Evolutionary conservation across 2,329 filamentous ascomycete species (phyloP), one percentile per base, ranked within the genome.

Genomic region (Blastomyces parvus): DNA sequence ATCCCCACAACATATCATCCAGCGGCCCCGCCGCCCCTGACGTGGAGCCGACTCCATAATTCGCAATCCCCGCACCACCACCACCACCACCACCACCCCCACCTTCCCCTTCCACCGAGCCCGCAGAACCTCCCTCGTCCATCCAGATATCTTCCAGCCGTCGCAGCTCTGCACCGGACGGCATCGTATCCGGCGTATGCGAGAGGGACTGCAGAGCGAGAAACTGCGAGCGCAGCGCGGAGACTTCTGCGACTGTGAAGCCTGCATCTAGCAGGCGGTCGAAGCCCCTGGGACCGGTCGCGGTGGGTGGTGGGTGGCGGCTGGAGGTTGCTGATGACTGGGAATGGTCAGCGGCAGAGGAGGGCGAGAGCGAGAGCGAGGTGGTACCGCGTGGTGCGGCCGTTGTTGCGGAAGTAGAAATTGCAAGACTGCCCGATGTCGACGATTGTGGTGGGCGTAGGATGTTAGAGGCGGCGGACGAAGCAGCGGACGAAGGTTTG

Each of bases 111-210:
- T 73, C 76, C 48, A 50, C 74, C 74, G 27, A 74, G 72, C 57
- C 57, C 27, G 25, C 27, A 27, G 57, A 25, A 38, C 25, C 57
- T 30, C 74, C 75, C 63, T 84, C 84, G 70, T 97, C 93, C 66
- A 97, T 88, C 93, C 93, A 97, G 13, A 86, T 81, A 71, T 97
- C 93, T 74, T 97, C 93, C 72, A 97, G 83, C 27, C 84, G 81
- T 17, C 90, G 86, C 69, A 97, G 80, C 36, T 87, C 84, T 66
- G 88, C 83, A 0, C 90, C 88, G 13, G 85, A 87, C 0, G 93
- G 93, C 88, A 96, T 90, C 0, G 89, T 89, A 73, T 96, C 92
- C 0, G 91, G 91, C 0, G 91, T 95, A 73, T 90, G 90, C 33
- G 88, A 88, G 67, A 88, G 84, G 38, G 88, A 85, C 71, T 96